Percentiles rank a stretch among this genome's conserved stretches.
Conservation (phyloP, 2,329 filamentous ascomycete genomes). For the Verticillium klebahnii region DNA sequence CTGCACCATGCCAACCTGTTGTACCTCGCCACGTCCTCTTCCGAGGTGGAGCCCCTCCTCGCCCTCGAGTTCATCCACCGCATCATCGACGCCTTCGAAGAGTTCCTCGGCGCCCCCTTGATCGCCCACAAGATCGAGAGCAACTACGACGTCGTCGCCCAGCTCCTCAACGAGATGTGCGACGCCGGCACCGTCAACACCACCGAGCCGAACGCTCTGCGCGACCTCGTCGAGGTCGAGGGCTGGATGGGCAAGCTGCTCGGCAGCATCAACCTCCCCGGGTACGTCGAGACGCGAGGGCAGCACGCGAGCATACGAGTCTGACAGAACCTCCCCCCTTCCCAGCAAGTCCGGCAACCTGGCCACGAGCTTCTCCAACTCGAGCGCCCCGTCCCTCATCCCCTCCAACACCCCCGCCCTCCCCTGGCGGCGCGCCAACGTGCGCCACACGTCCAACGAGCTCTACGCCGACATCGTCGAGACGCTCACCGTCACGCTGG, state of each 20-base stretch:
- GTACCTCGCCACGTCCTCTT: constrained; percentile 78
- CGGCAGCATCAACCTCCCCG: constrained; percentile 79
- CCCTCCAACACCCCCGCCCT: constrained; percentile 51
- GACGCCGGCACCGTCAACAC: constrained; percentile 86
- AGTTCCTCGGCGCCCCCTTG: constrained; percentile 86
- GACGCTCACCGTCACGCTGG: constrained; percentile 79
- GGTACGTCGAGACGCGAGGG: constrained; percentile 35
- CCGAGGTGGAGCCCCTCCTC: constrained; percentile 83
- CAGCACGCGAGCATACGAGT: not conserved
- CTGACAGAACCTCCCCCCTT: not conserved
- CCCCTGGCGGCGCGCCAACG: constrained; percentile 87
- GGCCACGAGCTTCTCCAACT: constrained; percentile 30
- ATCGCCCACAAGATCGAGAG: constrained; percentile 81
- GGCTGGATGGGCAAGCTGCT: constrained; percentile 85
- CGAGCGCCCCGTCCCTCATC: constrained; percentile 33
- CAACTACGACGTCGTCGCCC: constrained; percentile 90
- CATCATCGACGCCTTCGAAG: constrained; percentile 86
- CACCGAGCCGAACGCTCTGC: constrained; percentile 87
- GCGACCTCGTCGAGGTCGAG: constrained; percentile 88
- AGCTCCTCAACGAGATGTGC: constrained; percentile 93
- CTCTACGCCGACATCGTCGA: constrained; percentile 95
- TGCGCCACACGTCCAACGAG: constrained; percentile 94
- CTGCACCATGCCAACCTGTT: constrained; percentile 83
- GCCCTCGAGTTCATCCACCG: constrained; percentile 93
- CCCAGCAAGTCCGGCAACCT: constrained; percentile 34